These are phyloP conservation scores for Lodderomyces elongisporus DNA, from an alignment of 1,139 yeast genomes.

Conservation along the genomic window DNA sequence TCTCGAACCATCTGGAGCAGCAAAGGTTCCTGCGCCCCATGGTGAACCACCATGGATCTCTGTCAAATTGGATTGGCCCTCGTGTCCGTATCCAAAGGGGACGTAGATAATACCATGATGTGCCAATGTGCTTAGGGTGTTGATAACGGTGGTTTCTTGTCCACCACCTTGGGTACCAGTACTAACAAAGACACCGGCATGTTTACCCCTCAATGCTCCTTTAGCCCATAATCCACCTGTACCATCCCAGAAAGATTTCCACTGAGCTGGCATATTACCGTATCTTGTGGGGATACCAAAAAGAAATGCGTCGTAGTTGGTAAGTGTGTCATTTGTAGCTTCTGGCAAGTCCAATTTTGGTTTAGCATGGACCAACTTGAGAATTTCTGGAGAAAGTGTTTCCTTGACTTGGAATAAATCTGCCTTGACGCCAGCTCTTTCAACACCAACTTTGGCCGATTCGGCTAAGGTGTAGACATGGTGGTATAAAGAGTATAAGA, in stretches of 20 bases:
- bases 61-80: conserved; percentile 23
- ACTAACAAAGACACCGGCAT: conserved; percentile 34
- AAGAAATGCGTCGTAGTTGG: conserved; percentile 32
- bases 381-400: conserved; percentile 26
- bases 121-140: conserved; percentile 27
- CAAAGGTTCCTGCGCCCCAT: conserved; percentile 40
- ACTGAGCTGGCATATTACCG: conserved; percentile 37
- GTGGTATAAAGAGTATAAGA: conserved; percentile 34
- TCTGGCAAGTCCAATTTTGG: conserved; percentile 26
- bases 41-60: conserved; percentile 39
- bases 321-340: conserved; percentile 29
- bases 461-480: conserved; percentile 34
- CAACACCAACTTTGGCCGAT: conserved; percentile 31
- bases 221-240: conserved; percentile 37
- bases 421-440: conserved; percentile 36
- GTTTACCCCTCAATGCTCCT: conserved; percentile 33
- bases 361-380: conserved; percentile 30
- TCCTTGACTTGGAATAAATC: conserved; percentile 35
- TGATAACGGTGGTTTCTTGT: conserved; percentile 34
- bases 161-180: conserved; percentile 39
- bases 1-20: conserved; percentile 36
- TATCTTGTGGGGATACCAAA: conserved; percentile 39
- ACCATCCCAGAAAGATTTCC: conserved; percentile 35
- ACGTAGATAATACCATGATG: conserved; percentile 37
- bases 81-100: conserved; percentile 35